Conservation (phyloP, 257 asterid genomes). For the Verbascum thapsus region DNA sequence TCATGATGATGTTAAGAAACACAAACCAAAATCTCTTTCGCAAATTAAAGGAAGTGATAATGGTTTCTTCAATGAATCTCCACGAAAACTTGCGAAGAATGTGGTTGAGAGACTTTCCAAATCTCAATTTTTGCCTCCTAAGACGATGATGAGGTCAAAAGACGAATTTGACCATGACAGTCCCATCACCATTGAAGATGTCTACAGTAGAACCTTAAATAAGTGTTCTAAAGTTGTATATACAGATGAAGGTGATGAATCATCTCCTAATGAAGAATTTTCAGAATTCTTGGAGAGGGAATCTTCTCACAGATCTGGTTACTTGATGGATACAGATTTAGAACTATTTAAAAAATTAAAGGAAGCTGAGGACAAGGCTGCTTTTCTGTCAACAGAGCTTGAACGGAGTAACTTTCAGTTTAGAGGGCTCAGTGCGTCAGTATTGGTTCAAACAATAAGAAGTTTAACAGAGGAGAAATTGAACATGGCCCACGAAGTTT, state of each 20-base stretch:
- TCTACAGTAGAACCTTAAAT: constrained; percentile 55
- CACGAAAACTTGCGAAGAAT: constrained; percentile 75
- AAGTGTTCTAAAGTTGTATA: constrained; percentile 49
- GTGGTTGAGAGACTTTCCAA: constrained; percentile 97
- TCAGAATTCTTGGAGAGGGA: constrained; percentile 46
- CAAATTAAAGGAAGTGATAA: constrained; percentile 29
- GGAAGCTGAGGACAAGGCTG: constrained; percentile 76
- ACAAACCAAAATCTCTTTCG: constrained; percentile 63
- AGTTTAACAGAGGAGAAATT: constrained; percentile 69
- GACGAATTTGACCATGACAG: constrained; percentile 49
- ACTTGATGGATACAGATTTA: constrained; percentile 46
- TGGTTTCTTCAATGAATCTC: constrained; percentile 69
- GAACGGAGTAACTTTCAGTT: constrained; percentile 51
- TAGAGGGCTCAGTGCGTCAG: constrained; percentile 56
- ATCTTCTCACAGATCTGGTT: constrained; percentile 33
- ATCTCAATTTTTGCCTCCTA: constrained; percentile 45
- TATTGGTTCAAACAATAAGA: constrained; percentile 61
- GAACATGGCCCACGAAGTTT: constrained; percentile 73
- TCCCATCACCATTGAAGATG: constrained; percentile 92
- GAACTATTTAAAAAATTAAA: constrained; percentile 56
- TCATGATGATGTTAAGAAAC: constrained; percentile 50
- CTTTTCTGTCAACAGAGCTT: constrained; percentile 68
- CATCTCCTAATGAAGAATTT: constrained; percentile 43
- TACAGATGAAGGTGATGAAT: constrained; percentile 48
- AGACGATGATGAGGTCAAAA: constrained; percentile 45